phyloP scores from a whole-genome alignment of 2,329 filamentous ascomycete genomes.

The Alternaria alternata region DNA sequence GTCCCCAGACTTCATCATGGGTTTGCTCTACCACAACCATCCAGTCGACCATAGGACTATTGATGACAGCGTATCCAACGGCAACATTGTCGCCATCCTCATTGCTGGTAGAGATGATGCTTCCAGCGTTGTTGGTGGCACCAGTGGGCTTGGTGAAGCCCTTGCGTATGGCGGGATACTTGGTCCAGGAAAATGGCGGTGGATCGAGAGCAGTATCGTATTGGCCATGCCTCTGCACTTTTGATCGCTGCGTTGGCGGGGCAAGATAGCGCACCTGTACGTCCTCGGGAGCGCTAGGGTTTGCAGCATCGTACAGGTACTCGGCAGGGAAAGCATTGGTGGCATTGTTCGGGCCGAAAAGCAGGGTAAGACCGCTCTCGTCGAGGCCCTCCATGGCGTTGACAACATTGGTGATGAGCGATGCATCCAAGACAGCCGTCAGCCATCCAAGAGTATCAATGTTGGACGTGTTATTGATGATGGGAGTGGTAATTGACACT shows the following conservation, averaged over 20 bases:
- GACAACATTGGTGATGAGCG: conserved; percentile 68
- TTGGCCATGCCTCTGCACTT: conserved; percentile 36
- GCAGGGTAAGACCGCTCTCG: conserved; percentile 71
- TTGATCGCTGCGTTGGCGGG: conserved; percentile 40
- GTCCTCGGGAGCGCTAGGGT: conserved; percentile 31
- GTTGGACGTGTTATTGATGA: conserved; percentile 71
- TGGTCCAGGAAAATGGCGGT: conserved; percentile 63
- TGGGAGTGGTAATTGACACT: conserved; percentile 80
- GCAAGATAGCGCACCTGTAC: conserved; percentile 44
- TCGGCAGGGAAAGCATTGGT: conserved; percentile 65
- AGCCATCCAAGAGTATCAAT: conserved; percentile 80
- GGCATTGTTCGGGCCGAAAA: conserved; percentile 71
- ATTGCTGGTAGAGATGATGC: conserved; percentile 73
- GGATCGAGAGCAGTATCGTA: conserved; percentile 34
- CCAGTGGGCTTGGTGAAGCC: conserved; percentile 62
- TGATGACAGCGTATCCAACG: conserved; percentile 79
- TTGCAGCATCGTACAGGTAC: conserved; percentile 39
- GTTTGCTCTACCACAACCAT: conserved; percentile 81
- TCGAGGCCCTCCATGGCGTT: conserved; percentile 74
- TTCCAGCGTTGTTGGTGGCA: conserved; percentile 72
- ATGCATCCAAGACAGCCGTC: conserved; percentile 77
- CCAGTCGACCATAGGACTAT: conserved; percentile 78
- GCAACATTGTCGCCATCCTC: conserved; percentile 75
- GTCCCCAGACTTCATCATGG: conserved; percentile 75
- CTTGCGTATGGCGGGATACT: conserved; percentile 69